phyloP scores from a whole-genome alignment of 2,329 filamentous ascomycete genomes.

The Teratosphaeria destructans region DNA sequence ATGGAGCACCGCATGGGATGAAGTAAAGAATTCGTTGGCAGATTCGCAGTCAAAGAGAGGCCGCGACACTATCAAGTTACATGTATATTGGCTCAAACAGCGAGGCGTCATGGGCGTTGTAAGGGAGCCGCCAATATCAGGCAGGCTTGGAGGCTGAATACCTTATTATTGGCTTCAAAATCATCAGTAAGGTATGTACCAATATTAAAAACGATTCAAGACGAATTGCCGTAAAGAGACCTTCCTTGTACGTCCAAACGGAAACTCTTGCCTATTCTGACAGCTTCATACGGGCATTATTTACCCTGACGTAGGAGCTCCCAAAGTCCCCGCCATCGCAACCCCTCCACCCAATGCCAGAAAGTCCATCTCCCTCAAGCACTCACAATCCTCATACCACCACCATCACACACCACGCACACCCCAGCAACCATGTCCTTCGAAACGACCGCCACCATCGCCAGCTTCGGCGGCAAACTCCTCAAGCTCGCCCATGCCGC shows the following conservation, averaged over 20 bases:
- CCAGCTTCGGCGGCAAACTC: conserved; percentile 86
- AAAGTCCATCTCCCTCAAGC: background rate
- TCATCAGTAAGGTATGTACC: background rate
- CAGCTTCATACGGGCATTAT: background rate
- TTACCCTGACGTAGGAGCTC: conserved; percentile 3
- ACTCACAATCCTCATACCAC: background rate
- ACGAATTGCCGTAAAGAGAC: background rate
- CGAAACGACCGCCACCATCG: conserved; percentile 79
- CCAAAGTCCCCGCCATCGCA: background rate
- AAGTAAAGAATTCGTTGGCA: background rate
- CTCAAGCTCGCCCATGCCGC: conserved; percentile 86
- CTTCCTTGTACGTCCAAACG: background rate
- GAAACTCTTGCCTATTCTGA: conserved; percentile 3
- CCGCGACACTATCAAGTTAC: background rate
- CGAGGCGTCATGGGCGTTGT: background rate
- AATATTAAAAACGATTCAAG: background rate
- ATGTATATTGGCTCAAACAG: background rate
- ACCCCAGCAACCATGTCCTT: conserved; percentile 60
- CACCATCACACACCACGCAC: background rate
- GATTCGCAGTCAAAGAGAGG: background rate
- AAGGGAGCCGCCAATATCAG: background rate
- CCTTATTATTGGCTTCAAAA: background rate
- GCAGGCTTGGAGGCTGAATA: background rate
- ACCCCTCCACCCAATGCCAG: background rate
- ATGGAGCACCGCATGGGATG: background rate